Base-by-base conservation (phyloP, 1,284 basidiomycete genomes). In the Malassezia psittaci region DNA sequence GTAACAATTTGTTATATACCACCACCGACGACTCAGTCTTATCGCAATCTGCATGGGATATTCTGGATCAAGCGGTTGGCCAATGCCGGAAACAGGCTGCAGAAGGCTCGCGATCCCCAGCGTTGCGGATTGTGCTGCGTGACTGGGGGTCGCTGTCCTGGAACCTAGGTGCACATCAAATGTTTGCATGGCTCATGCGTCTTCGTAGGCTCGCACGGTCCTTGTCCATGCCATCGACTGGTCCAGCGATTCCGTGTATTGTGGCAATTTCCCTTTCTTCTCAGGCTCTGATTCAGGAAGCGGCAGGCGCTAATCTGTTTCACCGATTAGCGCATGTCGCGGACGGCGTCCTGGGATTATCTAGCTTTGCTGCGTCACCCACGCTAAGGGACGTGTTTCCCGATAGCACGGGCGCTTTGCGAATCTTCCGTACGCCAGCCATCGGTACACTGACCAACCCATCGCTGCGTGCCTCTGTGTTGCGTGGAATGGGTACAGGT, bases 401-500 rank as follows among this genome's bases (percentile, higher is more conserved):
- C 0, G 62, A 61, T 2, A 68, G 62, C 51, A 66, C 66, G 10
- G 68, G 68, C 3, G 68, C 66, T 0, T 48, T 70, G 42, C 62
- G 65, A 21, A 61, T 70, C 16, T 60, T 68, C 24, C 61, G 59
- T 21, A 68, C 68, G 11, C 64, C 66, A 15, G 34, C 58, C 0
- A 59, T 70, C 13, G 68, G 68, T 4, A 67, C 63, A 39, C 49
- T 67, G 6, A 60, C 65, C 15, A 68, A 67, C 18, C 62, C 65
- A 1, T 57, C 56, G 11, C 57, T 70, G 18, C 51, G 67, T 24
- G 59, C 65, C 7, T 64, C 62, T 1, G 63, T 70, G 24, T 45
- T 70, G 41, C 57, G 68, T 18, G 68, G 68, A 6, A 70, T 70
- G 68, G 66, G 65, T 2, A 56, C 64, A 1, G 63, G 65, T 3